Base-by-base conservation (phyloP, 1,139 yeast genomes). In the Eremothecium coryli region DNA sequence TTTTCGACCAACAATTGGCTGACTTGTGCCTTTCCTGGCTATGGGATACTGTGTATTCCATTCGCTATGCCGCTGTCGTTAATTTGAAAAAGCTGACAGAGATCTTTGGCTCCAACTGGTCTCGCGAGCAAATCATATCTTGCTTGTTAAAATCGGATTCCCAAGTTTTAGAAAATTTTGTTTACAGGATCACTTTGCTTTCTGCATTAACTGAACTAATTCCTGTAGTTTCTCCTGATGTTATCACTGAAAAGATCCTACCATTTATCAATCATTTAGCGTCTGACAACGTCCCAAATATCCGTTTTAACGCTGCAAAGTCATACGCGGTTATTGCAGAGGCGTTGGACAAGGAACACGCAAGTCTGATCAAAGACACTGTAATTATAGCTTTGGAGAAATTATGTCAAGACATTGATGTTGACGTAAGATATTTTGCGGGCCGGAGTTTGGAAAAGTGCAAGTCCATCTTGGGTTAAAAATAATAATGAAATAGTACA, bases 41-140 rank as follows among this genome's bases (percentile, higher is more conserved):
- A 46, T 88, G 97, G 95, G 99, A 93, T 62, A 82, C 93, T 11
- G 98, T 93, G 26, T 90, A 76, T 61, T 90, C 97, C 5, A 88
- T 93, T 44, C 76, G 99, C 60, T 94, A 86, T 49, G 98, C 98
- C 10, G 97, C 97, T 1, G 95, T 93, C 23, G 64, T 70, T 41
- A 93, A 88, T 58, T 67, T 90, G 49, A 77, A 73, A 47, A 79
- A 81, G 50, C 68, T 93, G 49, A 78, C 95, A 4, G 72, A 71
- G 44, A 86, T 84, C 29, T 93, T 90, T 61, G 98, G 98, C 21
- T 77, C 90, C 16, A 76, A 77, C 28, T 93, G 99, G 99, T 93
- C 96, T 32, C 77, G 84, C 55, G 66, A 67, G 31, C 93, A 85
- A 55, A 79, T 93, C 38, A 75, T 93, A 41, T 73, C 81, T 36